These are phyloP conservation scores for Talaromyces pinophilus DNA, from an alignment of 2,329 filamentous ascomycete species.

Conservation along the genomic window DNA sequence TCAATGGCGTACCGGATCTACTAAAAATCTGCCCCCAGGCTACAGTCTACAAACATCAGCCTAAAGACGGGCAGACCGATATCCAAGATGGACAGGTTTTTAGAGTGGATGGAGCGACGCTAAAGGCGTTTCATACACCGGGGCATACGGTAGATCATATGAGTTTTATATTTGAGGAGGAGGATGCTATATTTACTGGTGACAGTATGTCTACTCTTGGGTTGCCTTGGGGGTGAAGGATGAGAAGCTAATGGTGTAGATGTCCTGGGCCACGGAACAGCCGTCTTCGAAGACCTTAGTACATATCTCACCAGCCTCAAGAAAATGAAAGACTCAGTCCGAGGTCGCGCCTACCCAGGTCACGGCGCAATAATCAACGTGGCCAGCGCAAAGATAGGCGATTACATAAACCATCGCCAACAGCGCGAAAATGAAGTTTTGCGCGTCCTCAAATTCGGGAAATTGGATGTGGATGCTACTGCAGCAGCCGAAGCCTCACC, in stretches of 20 bases:
- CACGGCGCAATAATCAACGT: constrained; percentile 79
- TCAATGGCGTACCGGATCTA: constrained; percentile 72
- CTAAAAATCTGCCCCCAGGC: constrained; percentile 63
- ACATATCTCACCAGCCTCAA: constrained; percentile 69
- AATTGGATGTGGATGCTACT: constrained; percentile 30
- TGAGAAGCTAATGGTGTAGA: constrained; percentile 41
- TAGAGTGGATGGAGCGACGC: constrained; percentile 56
- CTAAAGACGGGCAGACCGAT: constrained; percentile 51
- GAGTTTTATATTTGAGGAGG: constrained; percentile 71
- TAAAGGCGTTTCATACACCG: constrained; percentile 67
- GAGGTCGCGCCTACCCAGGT: constrained; percentile 76
- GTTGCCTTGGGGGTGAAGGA: not conserved
- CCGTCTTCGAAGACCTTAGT: constrained; percentile 76
- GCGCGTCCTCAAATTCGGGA: constrained; percentile 57
- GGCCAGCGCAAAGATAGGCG: constrained; percentile 68
- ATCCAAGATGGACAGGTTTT: constrained; percentile 61
- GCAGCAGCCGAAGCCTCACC: constrained; percentile 33
- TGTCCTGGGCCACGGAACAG: constrained; percentile 81
- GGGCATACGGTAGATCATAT: constrained; percentile 85
- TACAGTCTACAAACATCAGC: constrained; percentile 66
- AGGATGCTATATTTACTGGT: constrained; percentile 82
- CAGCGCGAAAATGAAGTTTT: constrained; percentile 78
- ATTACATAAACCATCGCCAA: constrained; percentile 81
- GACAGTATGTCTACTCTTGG: constrained; percentile 58
- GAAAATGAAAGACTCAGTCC: constrained; percentile 63